phyloP scores from a whole-genome alignment of 2,329 filamentous ascomycete genomes.

The Colletotrichum sp. region DNA sequence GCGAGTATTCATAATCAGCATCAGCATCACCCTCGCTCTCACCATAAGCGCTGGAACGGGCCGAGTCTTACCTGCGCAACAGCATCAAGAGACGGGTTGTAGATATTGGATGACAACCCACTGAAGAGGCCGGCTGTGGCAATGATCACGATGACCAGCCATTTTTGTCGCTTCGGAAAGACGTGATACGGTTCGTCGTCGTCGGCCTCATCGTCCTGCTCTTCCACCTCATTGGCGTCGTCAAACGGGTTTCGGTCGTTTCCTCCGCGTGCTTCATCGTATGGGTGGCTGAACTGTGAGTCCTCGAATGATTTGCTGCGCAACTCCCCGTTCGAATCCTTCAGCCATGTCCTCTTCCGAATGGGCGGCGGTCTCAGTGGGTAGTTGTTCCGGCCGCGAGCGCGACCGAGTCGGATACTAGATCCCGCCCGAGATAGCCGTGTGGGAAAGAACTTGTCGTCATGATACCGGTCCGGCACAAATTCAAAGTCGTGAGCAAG shows the following conservation, averaged over 20 bases:
- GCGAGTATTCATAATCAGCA: neutral
- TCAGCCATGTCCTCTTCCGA: conserved; percentile 14
- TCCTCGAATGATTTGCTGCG: neutral
- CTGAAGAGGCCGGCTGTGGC: conserved; percentile 57
- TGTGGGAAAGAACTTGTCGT: conserved; percentile 5
- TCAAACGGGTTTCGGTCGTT: conserved; percentile 2
- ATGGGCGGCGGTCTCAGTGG: conserved; percentile 1
- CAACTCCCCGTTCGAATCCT: neutral
- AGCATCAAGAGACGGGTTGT: conserved; percentile 47
- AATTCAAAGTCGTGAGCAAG: conserved; percentile 15
- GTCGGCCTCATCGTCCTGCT: neutral
- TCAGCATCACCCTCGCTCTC: neutral
- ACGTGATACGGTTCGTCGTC: conserved; percentile 31
- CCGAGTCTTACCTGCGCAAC: conserved; percentile 35
- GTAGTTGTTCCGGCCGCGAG: conserved; percentile 3
- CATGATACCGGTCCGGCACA: conserved; percentile 8
- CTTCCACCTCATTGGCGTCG: neutral
- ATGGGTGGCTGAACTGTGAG: neutral
- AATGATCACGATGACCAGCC: conserved; percentile 52
- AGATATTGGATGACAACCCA: conserved; percentile 56
- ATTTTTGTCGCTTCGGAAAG: conserved; percentile 44
- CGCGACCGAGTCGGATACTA: conserved; percentile 3
- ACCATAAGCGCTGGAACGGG: neutral
- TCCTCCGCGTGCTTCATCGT: neutral
- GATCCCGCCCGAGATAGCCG: conserved; percentile 10